Evolutionary conservation across 73 alveolate genomes (phyloP), one percentile per base, ranked within the genome.

Genomic region (Paraurostyla sp.): DNA sequence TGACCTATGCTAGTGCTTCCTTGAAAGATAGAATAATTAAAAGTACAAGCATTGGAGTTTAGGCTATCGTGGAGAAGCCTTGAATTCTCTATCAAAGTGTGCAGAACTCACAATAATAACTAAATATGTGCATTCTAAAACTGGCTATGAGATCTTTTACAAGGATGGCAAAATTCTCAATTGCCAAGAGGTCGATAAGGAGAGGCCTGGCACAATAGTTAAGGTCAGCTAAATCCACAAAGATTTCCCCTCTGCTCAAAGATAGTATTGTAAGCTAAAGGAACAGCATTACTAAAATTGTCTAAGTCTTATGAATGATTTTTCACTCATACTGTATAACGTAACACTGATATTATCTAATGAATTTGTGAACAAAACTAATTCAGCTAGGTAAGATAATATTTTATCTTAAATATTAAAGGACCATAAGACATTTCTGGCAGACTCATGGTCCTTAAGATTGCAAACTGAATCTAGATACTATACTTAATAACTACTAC

Each of bases 41-140:
- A 40, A 56, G 42, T 81, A 81, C 43, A 81, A 81, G 69, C 22
- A 46, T 0, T 6, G 23, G 52, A 81, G 91, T 42, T 18, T 81
- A 7, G 91, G 91, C 29, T 81, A 56, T 36, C 9, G 65, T 29
- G 91, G 91, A 0, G 91, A 81, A 49, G 91, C 91, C 1, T 23
- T 81, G 33, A 27, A 65, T 56, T 56, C 81, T 6, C 83, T 81
- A 1, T 11, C 41, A 1, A 81, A 35, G 54, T 56, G 91, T 58
- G 33, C 59, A 23, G 91, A 81, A 25, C 36, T 81, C 33, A 59
- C 27, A 52, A 38, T 81, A 1, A 58, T 81, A 0, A 58, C 91
- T 11, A 35, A 40, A 32, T 46, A 23, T 49, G 40, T 18, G 20
- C 35, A 13, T 25, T 33, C 83, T n/a, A 36, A n/a, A 23, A 35